Conservation (phyloP, 2,329 filamentous ascomycete genomes). For the Hypoxylon sp. region DNA sequence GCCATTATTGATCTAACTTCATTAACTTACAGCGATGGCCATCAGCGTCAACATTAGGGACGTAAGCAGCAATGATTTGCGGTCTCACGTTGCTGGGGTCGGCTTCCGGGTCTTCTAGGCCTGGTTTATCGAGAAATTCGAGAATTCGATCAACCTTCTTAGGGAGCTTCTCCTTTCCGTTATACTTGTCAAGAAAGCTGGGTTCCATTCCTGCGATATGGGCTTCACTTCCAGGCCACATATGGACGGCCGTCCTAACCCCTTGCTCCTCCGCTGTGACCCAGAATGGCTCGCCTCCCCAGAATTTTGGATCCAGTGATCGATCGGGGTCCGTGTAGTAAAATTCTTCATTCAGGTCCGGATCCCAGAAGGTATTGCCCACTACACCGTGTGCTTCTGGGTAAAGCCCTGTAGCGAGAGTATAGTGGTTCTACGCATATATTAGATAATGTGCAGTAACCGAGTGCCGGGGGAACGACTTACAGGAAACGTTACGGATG, state of each 20-base stretch:
- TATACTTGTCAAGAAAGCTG: conserved; percentile 85
- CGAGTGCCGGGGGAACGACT: conserved; percentile 41
- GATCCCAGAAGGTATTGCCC: conserved; percentile 95
- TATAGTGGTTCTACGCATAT: conserved; percentile 78
- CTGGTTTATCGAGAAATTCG: conserved; percentile 85
- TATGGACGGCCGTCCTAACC: conserved; percentile 85
- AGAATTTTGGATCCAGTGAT: conserved; percentile 91
- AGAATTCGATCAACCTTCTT: conserved; percentile 84
- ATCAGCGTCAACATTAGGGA: conserved; percentile 89
- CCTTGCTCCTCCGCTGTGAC: conserved; percentile 88
- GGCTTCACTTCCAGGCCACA: conserved; percentile 98
- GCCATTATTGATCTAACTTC: too few relatives aligned
- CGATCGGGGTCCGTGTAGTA: conserved; percentile 82
- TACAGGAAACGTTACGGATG: conserved; percentile 90
- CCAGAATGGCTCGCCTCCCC: conserved; percentile 95
- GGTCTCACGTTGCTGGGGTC: conserved; percentile 72
- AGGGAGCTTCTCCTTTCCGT: conserved; percentile 77
- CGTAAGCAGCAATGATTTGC: conserved; percentile 93
- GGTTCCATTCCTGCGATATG: conserved; percentile 81
- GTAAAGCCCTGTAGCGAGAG: conserved; percentile 89
- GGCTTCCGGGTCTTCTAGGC: conserved; percentile 68
- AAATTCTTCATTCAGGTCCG: conserved; percentile 80
- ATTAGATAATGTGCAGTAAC: conserved; percentile 26
- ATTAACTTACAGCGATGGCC: conserved; percentile 73
- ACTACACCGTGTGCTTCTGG: conserved; percentile 94